Evolutionary conservation across 192 early-diverging fungal genomes (phyloP).

Genomic region (Spinellus fusiger): DNA sequence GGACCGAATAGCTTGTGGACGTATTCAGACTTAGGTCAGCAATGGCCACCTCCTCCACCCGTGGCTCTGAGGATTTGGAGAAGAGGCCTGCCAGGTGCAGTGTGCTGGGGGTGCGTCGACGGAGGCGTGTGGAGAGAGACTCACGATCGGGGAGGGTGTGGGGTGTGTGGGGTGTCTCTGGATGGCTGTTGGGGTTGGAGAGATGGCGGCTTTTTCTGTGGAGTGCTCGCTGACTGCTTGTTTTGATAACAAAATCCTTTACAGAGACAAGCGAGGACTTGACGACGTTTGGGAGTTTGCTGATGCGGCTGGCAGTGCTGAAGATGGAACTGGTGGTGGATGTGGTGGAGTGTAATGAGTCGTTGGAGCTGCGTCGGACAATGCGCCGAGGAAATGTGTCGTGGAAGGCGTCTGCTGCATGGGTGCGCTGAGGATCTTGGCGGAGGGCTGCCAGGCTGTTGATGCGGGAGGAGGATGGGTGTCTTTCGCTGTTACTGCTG

Average conservation of each 20-base stretch:
- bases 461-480: neutral
- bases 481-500: neutral
- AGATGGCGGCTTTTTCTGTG: neutral
- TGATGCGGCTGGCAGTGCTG: conserved; percentile 22
- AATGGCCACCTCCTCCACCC: neutral
- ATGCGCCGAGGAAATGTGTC: neutral
- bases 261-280: conserved; percentile 25
- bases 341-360: conserved; percentile 26
- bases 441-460: neutral
- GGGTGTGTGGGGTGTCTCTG: neutral
- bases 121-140: conserved; percentile 3
- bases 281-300: conserved; percentile 20
- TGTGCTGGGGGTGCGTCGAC: conserved; percentile 12
- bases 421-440: neutral
- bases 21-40: neutral
- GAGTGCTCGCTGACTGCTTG: conserved; percentile 4
- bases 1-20: conserved; percentile 1
- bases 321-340: conserved; percentile 30
- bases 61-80: neutral
- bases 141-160: neutral
- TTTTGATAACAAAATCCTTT: conserved; percentile 22
- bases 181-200: neutral
- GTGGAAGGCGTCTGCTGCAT: neutral
- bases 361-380: conserved; percentile 11
- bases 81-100: neutral